Evolutionary conservation across 1,284 basidiomycete genomes (phyloP).

Genomic region (Moesziomyces sp.): DNA sequence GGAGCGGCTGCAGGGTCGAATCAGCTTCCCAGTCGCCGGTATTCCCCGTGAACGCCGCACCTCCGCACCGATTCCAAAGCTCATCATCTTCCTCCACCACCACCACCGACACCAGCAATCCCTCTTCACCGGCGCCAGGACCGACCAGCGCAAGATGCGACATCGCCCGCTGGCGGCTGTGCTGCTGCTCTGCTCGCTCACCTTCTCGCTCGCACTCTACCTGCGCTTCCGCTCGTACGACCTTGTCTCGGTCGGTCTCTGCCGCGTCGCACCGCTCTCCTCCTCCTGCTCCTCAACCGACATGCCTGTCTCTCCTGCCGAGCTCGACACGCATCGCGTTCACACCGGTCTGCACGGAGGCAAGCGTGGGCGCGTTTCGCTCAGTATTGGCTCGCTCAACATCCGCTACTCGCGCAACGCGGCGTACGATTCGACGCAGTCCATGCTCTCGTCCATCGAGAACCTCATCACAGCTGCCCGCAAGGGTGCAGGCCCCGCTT

Average conservation of each 20-base stretch:
- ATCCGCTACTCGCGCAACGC: conserved; percentile 44
- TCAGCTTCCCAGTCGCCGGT: not conserved
- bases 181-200: conserved; percentile 16
- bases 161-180: conserved; percentile 10
- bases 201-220: conserved; percentile 22
- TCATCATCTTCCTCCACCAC: too few relatives aligned
- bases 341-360: not conserved
- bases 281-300: conserved; percentile 11
- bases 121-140: not conserved
- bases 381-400: conserved; percentile 43
- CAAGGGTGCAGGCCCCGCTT: not conserved
- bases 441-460: conserved; percentile 8
- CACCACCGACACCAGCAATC: not conserved
- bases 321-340: conserved; percentile 5
- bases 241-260: conserved; percentile 30
- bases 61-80: too few relatives aligned
- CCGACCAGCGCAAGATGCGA: conserved; percentile 12
- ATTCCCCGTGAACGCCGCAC: not conserved
- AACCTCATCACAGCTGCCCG: conserved; percentile 12
- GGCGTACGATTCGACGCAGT: conserved; percentile 17
- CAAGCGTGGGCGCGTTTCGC: conserved; percentile 10
- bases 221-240: conserved; percentile 32
- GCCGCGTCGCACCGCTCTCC: conserved; percentile 18
- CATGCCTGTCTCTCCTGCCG: conserved; percentile 5
- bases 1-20: not conserved